These are phyloP conservation scores for Moesziomyces antarcticus DNA, from an alignment of 1,284 basidiomycete genomes.

Conservation along the genomic window DNA sequence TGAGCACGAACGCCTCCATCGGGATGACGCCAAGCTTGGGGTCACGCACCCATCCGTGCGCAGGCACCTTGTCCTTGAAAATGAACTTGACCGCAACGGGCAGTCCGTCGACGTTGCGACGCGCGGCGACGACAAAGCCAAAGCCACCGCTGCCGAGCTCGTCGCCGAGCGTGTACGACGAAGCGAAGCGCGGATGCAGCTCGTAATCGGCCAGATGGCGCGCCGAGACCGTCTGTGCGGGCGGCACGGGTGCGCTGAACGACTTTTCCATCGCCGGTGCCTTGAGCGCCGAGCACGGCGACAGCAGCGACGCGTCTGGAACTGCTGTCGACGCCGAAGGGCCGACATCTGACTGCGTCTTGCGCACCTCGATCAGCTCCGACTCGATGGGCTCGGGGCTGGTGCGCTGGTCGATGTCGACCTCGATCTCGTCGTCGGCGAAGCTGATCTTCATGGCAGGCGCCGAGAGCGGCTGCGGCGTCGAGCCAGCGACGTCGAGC, in stretches of 20 bases:
- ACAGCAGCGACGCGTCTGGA: constrained; percentile 30
- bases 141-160: constrained; percentile 91
- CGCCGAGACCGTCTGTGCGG: constrained; percentile 52
- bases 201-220: constrained; percentile 66
- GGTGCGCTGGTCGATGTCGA: constrained; percentile 30
- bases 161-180: constrained; percentile 74
- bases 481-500: constrained; percentile 10
- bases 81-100: constrained; percentile 94
- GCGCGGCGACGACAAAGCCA: constrained; percentile 78
- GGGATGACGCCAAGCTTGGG: constrained; percentile 72
- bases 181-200: constrained; percentile 78
- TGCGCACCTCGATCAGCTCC: constrained; percentile 13
- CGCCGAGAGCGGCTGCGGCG: constrained; percentile 40
- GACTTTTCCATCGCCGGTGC: constrained; percentile 66
- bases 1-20: constrained; percentile 82
- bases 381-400: constrained; percentile 30
- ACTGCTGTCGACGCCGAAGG: constrained; percentile 10
- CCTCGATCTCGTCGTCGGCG: constrained; percentile 33
- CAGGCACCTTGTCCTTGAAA: constrained; percentile 82
- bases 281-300: constrained; percentile 35
- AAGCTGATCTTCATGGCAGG: constrained; percentile 52
- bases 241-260: constrained; percentile 49
- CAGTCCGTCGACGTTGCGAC: constrained; percentile 70
- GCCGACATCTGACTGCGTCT: constrained; percentile 15
- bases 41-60: constrained; percentile 81